phyloP scores from a whole-genome alignment of 2,329 filamentous ascomycete genomes.

The Phialophora chinensis region DNA sequence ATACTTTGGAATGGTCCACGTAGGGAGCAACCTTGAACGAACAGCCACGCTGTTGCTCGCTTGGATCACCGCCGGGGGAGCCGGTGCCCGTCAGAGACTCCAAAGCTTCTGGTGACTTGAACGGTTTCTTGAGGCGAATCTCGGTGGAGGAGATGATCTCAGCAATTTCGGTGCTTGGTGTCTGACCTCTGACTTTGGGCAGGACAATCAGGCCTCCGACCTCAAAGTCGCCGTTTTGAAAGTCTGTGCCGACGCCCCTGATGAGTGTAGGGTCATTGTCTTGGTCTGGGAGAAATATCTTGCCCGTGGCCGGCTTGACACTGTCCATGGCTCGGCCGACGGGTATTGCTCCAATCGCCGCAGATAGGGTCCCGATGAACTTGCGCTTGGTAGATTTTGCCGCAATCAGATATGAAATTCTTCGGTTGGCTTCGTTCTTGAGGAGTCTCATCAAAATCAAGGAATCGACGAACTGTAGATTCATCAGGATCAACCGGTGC shows the following conservation, averaged over 20 bases:
- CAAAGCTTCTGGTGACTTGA: conserved; percentile 76
- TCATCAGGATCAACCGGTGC: conserved; percentile 21
- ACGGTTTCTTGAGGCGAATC: conserved; percentile 82
- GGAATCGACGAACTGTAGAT: conserved; percentile 83
- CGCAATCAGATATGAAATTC: conserved; percentile 90
- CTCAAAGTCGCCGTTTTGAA: conserved; percentile 73
- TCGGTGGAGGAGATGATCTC: conserved; percentile 81
- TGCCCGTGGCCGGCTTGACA: conserved; percentile 78
- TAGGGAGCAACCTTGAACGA: conserved; percentile 89
- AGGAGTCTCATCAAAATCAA: conserved; percentile 91
- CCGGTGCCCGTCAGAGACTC: conserved; percentile 79
- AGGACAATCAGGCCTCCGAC: conserved; percentile 84
- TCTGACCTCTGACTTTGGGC: conserved; percentile 79
- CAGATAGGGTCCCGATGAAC: conserved; percentile 87
- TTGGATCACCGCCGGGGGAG: conserved; percentile 4
- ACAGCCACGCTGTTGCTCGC: conserved; percentile 73
- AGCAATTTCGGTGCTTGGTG: conserved; percentile 81
- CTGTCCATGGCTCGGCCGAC: conserved; percentile 90
- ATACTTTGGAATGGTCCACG: conserved; percentile 91
- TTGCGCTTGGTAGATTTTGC: conserved; percentile 90
- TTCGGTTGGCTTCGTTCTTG: conserved; percentile 81
- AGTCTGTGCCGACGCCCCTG: conserved; percentile 80
- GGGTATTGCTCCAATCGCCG: conserved; percentile 86
- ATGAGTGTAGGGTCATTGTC: conserved; percentile 82
- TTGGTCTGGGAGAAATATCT: conserved; percentile 87